Base-by-base conservation (phyloP, 371 early-diverging fungal genomes). In the Mortierella sp. region DNA sequence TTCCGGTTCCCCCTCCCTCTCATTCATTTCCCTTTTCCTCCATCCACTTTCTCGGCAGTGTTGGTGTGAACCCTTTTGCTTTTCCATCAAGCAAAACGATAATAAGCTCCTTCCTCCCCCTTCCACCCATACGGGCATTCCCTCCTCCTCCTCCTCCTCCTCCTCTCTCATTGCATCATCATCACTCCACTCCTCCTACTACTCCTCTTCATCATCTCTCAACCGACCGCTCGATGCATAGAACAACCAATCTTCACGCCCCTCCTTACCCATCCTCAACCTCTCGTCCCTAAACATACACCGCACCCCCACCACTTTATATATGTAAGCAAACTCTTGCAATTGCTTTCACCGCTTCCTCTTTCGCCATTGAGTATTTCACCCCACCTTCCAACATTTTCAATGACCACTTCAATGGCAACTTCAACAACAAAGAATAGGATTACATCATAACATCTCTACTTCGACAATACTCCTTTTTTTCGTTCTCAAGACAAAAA, bases 1-100 rank as follows among this genome's bases (percentile, higher is more conserved):
- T 74, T 54, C 79, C 70, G 83, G 83, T 83, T 80, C 83, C 80
- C 83, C 83, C 58, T 76, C 72, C 79, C 79, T 72, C 9, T 77
- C 80, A 83, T 75, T 75, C 78, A 55, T 75, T 65, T 57, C 70
- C 52, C 60, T 78, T 76, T 26, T 21, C 14, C 72, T 72, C 72
- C 48, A 60, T 60, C 63, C 19, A 34, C 63, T 19, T 63, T 42
- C 68, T 38, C 21, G 68, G 68, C 42, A 68, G 44, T 24, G 68
- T 68, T 21, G 31, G 68, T 50, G 48, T 52, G 50, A 72, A 72
- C 72, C 45, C 50, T 50, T 50, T 50, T 31, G 24, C 21, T 28
- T 52, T 50, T 50, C 50, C 50, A 50, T 50, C 50, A 50, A 50
- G 50, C 50, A 50, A 50, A 50, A 50, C 48, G 50, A 50, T 52